phyloP scores from a whole-genome alignment of 305 asterid genomes.

The Nicotiana rustica region DNA sequence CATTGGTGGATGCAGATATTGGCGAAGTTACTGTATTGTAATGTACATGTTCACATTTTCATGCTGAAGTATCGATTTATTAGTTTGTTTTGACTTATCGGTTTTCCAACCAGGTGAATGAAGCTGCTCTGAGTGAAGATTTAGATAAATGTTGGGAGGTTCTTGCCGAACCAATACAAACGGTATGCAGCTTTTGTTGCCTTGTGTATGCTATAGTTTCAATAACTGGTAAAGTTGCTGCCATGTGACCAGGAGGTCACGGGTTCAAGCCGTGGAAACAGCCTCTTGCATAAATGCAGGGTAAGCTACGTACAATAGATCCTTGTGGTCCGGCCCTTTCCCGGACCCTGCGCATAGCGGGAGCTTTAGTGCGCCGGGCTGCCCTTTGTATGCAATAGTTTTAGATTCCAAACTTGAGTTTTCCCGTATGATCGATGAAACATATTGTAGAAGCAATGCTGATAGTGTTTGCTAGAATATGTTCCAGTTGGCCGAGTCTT shows the following conservation, averaged over 20 bases:
- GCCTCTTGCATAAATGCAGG: too few species aligned
- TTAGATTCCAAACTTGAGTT: neutral
- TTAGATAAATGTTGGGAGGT: conserved; percentile 86
- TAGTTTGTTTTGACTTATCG: conserved; percentile 5
- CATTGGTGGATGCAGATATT: neutral
- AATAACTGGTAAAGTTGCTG: too few species aligned
- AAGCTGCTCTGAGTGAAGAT: conserved; percentile 66
- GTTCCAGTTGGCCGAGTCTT: neutral
- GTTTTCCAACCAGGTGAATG: conserved; percentile 63
- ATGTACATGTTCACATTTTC: neutral
- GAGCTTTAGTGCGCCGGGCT: too few species aligned
- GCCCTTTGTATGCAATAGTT: neutral
- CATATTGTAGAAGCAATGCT: neutral
- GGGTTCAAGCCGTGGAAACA: too few species aligned
- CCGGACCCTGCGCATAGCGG: too few species aligned
- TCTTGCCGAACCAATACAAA: conserved; percentile 97
- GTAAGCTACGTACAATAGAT: too few species aligned
- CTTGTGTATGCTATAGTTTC: too few species aligned
- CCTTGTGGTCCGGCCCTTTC: too few species aligned
- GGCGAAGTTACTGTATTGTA: neutral
- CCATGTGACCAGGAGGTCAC: too few species aligned
- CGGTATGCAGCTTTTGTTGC: conserved; percentile 56
- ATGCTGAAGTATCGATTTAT: neutral
- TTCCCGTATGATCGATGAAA: neutral
- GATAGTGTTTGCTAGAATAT: conserved; percentile 8